Conservation (phyloP, 495 filamentous ascomycete genomes). For the Penicillium lividum region DNA sequence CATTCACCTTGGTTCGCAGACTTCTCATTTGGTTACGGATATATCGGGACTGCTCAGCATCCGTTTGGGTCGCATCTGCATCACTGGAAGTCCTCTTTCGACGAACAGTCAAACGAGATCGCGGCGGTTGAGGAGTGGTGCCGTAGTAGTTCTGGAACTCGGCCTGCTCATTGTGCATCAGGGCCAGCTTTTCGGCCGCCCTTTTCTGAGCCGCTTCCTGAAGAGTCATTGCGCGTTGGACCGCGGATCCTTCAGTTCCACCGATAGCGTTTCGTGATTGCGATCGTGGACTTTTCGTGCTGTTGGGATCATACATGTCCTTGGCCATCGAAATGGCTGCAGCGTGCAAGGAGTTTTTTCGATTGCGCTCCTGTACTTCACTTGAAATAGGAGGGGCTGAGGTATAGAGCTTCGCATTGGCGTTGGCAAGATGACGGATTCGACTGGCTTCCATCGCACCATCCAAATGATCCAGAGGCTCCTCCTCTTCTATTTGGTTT, state of each 20-base stretch:
- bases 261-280: conserved; percentile 24
- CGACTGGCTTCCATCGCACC: conserved; percentile 57
- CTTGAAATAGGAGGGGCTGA: conserved; percentile 69
- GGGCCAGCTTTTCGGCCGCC: conserved; percentile 78
- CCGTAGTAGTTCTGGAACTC: conserved; percentile 76
- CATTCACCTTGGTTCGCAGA: conserved; percentile 65
- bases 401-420: conserved; percentile 68
- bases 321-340: conserved; percentile 86
- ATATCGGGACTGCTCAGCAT: conserved; percentile 65
- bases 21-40: conserved; percentile 81
- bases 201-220: conserved; percentile 85
- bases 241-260: conserved; percentile 31
- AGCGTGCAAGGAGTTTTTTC: conserved; percentile 69
- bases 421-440: conserved; percentile 52
- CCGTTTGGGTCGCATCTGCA: conserved; percentile 59
- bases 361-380: conserved; percentile 73
- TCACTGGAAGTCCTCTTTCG: conserved; percentile 72
- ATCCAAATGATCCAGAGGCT: conserved; percentile 34
- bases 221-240: conserved; percentile 58
- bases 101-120: conserved; percentile 57
- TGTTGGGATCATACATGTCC: conserved; percentile 71
- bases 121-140: conserved; percentile 46
- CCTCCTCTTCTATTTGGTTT: conserved; percentile 28
- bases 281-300: conserved; percentile 48
- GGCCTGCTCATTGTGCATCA: conserved; percentile 70